These are phyloP conservation scores for Cladosporium sp. DNA, from an alignment of 2,329 filamentous ascomycete species.

Conservation along the genomic window DNA sequence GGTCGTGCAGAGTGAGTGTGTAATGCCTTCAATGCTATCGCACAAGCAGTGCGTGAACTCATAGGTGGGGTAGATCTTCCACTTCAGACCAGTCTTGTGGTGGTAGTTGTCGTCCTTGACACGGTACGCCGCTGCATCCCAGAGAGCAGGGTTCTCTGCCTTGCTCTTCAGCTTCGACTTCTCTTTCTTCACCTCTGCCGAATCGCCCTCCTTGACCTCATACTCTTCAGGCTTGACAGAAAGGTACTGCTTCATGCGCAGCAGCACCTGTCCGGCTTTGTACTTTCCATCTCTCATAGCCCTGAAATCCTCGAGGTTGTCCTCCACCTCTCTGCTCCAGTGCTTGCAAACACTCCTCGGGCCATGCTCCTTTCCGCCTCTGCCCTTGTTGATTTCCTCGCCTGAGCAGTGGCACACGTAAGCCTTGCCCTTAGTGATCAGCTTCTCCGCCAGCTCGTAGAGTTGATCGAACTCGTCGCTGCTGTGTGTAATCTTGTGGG, in stretches of 20 bases:
- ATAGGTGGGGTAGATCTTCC: conserved; percentile 94
- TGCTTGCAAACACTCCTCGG: conserved; percentile 77
- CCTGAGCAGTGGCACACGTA: conserved; percentile 88
- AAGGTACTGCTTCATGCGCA: conserved; percentile 91
- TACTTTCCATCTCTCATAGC: conserved; percentile 92
- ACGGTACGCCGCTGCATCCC: conserved; percentile 89
- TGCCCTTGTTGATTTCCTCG: conserved; percentile 77
- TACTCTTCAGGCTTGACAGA: conserved; percentile 39
- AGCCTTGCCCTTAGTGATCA: conserved; percentile 64
- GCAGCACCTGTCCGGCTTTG: conserved; percentile 72
- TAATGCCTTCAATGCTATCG: conserved; percentile 88
- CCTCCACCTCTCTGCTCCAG: conserved; percentile 66
- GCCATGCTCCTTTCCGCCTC: conserved; percentile 66
- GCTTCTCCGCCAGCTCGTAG: conserved; percentile 81
- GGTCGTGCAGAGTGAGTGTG: conserved; percentile 87
- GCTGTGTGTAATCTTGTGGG: conserved; percentile 74
- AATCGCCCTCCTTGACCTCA: conserved; percentile 28
- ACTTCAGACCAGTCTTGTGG: conserved; percentile 73
- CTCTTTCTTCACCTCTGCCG: conserved; percentile 29
- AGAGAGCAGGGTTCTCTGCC: conserved; percentile 88
- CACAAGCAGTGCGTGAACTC: conserved; percentile 83
- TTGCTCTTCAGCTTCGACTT: conserved; percentile 30
- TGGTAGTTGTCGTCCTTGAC: conserved; percentile 70
- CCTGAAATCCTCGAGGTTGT: conserved; percentile 76
- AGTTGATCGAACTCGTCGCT: conserved; percentile 86